Evolutionary conservation across 257 asterid genomes (phyloP), one percentile per base, ranked within the genome.

Genomic region (Solanum ossicruentum): DNA sequence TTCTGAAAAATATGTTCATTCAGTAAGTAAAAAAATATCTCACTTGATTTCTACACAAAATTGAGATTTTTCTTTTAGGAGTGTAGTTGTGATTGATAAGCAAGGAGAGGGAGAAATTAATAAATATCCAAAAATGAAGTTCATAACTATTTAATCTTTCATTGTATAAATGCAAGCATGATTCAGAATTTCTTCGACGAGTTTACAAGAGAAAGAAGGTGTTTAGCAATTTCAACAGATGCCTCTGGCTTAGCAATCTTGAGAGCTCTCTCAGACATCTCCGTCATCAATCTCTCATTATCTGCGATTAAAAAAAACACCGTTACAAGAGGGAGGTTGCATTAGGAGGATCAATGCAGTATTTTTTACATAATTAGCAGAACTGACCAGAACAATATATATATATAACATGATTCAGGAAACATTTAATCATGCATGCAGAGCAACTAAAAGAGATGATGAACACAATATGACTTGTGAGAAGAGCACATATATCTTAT

Each of bases 241-340:
- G 95, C 92, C 81, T 90, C 83, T 26, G 90, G 86, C 86, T 90
- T 92, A 23, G 92, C 95, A 82, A 89, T 91, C 75, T 83, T 87
- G 66, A 88, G 85, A 85, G 93, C 95, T 88, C 89, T 89, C 84
- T 85, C 85, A 5, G 93, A 89, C 93, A 90, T 89, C 81, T 88
- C 91, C 69, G 66, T 82, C 86, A 90, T 86, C 85, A 90, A 81
- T 45, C 13, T 55, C 82, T 89, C 90, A 72, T 90, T 56, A 26
- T 73, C 95, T 92, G 92, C 71, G 6, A 36, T 3, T 3, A 0
- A 36, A 80, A 85, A 83, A 61, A 61, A 36, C 56, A 10, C 56
- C 78, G 55, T 12, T 56, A 52, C 26, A 36, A 3, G 2, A 83
- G 17, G 13, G 20, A 58, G 66, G 15, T 20, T 28, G 28, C 6